Evolutionary conservation across 1,139 yeast genomes (phyloP).

Genomic region (Debaryomyces coudertii): DNA sequence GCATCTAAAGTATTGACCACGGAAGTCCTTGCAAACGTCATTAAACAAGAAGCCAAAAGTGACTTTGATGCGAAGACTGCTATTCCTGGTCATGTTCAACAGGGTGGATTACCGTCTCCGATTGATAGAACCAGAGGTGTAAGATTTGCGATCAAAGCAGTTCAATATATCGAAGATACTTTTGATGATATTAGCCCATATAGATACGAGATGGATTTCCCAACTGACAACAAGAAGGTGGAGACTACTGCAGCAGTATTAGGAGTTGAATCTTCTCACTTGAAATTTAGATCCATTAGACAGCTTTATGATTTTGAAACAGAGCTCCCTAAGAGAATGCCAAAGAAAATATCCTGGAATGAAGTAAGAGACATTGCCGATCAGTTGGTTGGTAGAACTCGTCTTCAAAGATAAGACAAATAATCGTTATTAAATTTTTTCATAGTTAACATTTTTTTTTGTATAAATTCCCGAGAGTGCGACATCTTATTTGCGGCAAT

Average conservation of each 20-base stretch:
- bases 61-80: constrained; percentile 93
- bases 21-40: constrained; percentile 77
- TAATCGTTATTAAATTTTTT: too few species aligned
- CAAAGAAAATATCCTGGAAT: constrained; percentile 86
- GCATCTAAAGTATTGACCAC: constrained; percentile 85
- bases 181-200: constrained; percentile 23
- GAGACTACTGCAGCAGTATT: constrained; percentile 77
- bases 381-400: constrained; percentile 77
- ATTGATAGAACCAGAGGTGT: constrained; percentile 93
- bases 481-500: constrained; percentile 9
- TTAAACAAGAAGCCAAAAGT: constrained; percentile 74
- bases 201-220: constrained; percentile 38
- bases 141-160: constrained; percentile 84
- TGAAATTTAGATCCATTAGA: constrained; percentile 73
- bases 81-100: constrained; percentile 97
- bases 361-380: constrained; percentile 76
- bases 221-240: constrained; percentile 36
- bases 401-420: constrained; percentile 12
- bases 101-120: constrained; percentile 95
- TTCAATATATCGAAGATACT: constrained; percentile 75
- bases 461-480: constrained; percentile 1
- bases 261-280: constrained; percentile 80
- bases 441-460: not conserved
- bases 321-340: constrained; percentile 77
- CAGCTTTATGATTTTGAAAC: constrained; percentile 86